Evolutionary conservation across 371 early-diverging fungal genomes (phyloP), one percentile per base, ranked within the genome.

Genomic region (Conidiobolus incongruus): DNA sequence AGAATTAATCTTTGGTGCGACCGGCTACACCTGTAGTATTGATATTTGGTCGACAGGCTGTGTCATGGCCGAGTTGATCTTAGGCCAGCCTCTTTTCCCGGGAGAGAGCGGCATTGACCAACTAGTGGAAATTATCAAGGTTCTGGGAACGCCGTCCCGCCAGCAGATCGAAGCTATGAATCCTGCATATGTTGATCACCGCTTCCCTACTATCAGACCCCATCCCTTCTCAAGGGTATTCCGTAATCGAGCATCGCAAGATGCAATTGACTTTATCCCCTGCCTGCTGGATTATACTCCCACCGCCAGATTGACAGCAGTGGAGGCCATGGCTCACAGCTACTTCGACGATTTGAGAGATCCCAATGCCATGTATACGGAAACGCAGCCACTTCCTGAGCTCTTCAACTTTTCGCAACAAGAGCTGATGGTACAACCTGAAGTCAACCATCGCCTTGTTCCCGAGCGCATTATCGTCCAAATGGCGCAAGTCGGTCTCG

Each of bases 21-120:
- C 83, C 37, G 82, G 82, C 59, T 98, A 98, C 65, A 82, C 81
- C 20, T 74, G 76, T 47, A 73, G 71, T 46, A 92, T 96, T 51
- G 85, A 99, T 60, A 79, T 98, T 20, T 99, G 99, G 98, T 95
- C 97, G 17, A 70, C 91, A 4, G 99, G 93, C 21, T 98, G 98
- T 55, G 98, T 99, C n/a, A 91, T 98, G 82, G 93, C 93, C 5
- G 99, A 99, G 65, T 65, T 99, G 45, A 83, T 95, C 71, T 68
- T 89, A 21, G 80, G 87, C 35, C 86, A 82, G 55, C 98, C 98
- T 11, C 58, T 99, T 35, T 99, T 98, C 72, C 90, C 95, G 6
- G 99, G 99, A 17, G 96, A 97, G 59, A 87, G 89, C 45, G 94
- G 94, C 38, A 93, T 98, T 45, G 99, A 99, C 57, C 99, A 99